Evolutionary conservation across 768 basidiomycete genomes (phyloP).

Genomic region (Pulveroboletus sp.): DNA sequence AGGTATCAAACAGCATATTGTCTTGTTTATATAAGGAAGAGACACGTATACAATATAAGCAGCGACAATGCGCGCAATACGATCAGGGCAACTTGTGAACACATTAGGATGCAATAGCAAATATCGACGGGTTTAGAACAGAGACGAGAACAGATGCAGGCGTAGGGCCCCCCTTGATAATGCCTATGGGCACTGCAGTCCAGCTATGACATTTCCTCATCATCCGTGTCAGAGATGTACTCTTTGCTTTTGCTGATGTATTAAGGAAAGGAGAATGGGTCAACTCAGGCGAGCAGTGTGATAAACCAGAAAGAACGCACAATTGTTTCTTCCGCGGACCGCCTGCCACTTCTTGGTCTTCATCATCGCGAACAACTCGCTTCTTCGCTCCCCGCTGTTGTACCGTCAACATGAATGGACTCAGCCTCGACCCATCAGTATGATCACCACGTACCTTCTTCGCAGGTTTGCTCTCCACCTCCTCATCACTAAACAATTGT

Average conservation of each 20-base stretch:
- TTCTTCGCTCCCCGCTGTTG: conserved; percentile 54
- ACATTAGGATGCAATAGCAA: background rate
- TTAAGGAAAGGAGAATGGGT: conserved; percentile 3
- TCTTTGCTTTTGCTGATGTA: conserved; percentile 78
- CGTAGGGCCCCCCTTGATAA: no score
- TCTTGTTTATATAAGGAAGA: background rate
- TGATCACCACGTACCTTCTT: conserved; percentile 53
- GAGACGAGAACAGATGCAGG: background rate
- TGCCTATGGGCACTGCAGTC: no score
- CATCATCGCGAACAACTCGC: conserved; percentile 73
- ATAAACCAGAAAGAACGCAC: conserved; percentile 37
- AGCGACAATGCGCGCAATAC: background rate
- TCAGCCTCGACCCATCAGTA: background rate
- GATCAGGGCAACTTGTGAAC: conserved; percentile 2
- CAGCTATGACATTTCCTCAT: conserved; percentile 59
- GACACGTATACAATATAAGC: background rate
- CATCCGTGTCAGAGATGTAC: conserved; percentile 82
- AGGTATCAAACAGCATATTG: no score
- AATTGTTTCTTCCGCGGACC: conserved; percentile 74
- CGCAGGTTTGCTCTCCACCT: conserved; percentile 49
- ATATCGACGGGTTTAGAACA: background rate
- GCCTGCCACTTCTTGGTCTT: conserved; percentile 61
- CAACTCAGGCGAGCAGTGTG: background rate
- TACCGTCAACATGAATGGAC: background rate
- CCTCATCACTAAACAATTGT: conserved; percentile 67